Evolutionary conservation across 768 basidiomycete species (phyloP).

Genomic region (Guyanaporus albipodus): DNA sequence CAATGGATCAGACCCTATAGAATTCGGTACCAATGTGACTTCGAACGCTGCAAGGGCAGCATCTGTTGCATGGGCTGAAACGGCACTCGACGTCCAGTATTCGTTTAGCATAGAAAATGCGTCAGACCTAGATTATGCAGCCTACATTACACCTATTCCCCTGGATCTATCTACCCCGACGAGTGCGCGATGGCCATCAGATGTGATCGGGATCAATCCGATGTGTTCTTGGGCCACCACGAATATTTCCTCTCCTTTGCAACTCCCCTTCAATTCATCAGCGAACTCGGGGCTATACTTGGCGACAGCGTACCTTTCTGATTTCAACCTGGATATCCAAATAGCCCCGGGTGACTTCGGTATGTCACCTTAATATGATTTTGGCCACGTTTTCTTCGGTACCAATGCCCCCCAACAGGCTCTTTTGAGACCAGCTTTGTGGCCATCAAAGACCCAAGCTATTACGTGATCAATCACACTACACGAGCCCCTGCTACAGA

Average conservation of each 20-base stretch:
- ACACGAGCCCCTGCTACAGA: constrained; percentile 14
- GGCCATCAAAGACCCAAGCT: constrained; percentile 5
- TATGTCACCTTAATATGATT: constrained; percentile 2
- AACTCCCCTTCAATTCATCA: constrained; percentile 10
- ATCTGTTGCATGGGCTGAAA: constrained; percentile 24
- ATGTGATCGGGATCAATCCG: constrained; percentile 27
- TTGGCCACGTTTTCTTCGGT: background rate
- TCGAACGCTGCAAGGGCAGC: constrained; percentile 16
- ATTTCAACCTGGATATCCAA: constrained; percentile 19
- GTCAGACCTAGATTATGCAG: constrained; percentile 14
- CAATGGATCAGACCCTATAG: background rate
- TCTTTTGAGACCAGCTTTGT: background rate
- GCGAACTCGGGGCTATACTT: background rate
- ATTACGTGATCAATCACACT: constrained; percentile 18
- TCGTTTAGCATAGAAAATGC: constrained; percentile 14
- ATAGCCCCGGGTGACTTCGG: background rate
- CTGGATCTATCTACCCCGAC: constrained; percentile 14
- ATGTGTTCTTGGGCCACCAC: constrained; percentile 27
- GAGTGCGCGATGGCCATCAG: constrained; percentile 26
- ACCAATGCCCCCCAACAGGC: background rate
- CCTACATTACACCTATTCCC: constrained; percentile 22
- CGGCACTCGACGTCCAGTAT: constrained; percentile 23
- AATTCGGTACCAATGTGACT: constrained; percentile 3
- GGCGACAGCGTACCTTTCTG: constrained; percentile 12
- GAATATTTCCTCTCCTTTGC: constrained; percentile 18